Base-by-base conservation (phyloP, 2,329 filamentous ascomycete species). In the Penicillium brevicompactum region DNA sequence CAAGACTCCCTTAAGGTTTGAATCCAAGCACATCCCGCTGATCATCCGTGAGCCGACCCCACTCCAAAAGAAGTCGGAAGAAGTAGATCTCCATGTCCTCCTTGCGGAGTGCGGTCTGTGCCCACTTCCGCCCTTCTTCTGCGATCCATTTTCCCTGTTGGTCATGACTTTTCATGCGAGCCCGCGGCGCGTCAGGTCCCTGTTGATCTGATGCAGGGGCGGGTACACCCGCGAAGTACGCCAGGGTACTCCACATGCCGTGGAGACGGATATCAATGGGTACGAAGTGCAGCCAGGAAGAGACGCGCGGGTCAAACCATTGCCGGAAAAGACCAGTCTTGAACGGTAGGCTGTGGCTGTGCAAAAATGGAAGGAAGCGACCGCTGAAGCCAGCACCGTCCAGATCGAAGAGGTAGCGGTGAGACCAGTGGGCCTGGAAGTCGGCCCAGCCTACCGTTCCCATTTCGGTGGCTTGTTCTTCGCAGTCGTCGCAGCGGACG, bases 81-180 rank as follows among this genome's bases (percentile, higher is more conserved):
- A 93, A 79, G 67, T 94, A 94, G 9, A 91, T 82, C 71, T 92
- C 88, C 84, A 89, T 90, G 66, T 94, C 91, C 69, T 88, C 87
- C 64, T 83, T 84, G 56, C 87, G 77, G 16, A 92, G 63, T 11
- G 84, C 87, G 67, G 79, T 78, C 6, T 76, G 75, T 2, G 84
- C 85, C 89, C 89, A 91, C 55, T 81, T 80, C 49, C 80, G 78
- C 1, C 89, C 88, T 59, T 86, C 76, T 53, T 84, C 80, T 4
- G 87, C 85, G 63, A 92, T 90, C 79, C 82, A 84, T 67, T 80
- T 75, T 8, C 80, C 87, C 59, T 89, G 84, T 10, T 77, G 71
- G 46, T 73, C 66, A 56, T 83, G 80, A 4, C 72, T 74, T 42
- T 79, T 72, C 69, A 86, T 79, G 5, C 78, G 68, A 49, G 81